Evolutionary conservation across 768 basidiomycete genomes (phyloP), one percentile per base, ranked within the genome.

Genomic region (Rhizopogon rudus): DNA sequence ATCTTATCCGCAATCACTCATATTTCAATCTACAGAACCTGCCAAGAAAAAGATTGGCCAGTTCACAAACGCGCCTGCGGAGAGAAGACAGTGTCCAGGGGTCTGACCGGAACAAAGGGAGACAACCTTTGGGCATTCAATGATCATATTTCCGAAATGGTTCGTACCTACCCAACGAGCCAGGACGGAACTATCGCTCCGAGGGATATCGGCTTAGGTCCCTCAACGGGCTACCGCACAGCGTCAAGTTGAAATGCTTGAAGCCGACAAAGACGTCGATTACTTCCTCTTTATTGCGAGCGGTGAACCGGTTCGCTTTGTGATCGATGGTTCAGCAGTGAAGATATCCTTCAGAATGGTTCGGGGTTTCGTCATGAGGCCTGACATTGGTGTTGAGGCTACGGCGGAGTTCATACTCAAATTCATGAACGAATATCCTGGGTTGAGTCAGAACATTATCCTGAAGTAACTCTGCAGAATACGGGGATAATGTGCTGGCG

Each of bases 251-350:
- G 40, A 54, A 12, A 63, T 61, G 44, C 42, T 65, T 41, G 57
- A 50, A 14, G 56, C 52, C 5, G 57, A 65, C 51, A 60, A 55
- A 51, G 44, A 55, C 16, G 60, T 44, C 12, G 62, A 63, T 31
- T 63, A 65, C 37, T 63, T 61, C 46, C 50, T 65, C 16, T 65
- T 63, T 49, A 60, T 57, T 40, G 53, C 55, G 2, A 43, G 25
- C 13, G 52, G 54, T 14, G 57, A 49, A 44, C 64, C 9, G 33
- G 33, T 63, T 44, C 58, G 56, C 44, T 56, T 65, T 40, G 44
- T 45, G 22, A 40, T 63, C 13, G 13, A 45, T 25, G 59, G 60
- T 46, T 20, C 8, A 43, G 41, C 2, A 31, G 52, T 43, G 22
- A 59, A 61, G 40, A 44, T 57, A 5, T 20, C 20, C 20, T 20